Conservation (phyloP, 257 asterid genomes). For the Echium plantagineum region DNA sequence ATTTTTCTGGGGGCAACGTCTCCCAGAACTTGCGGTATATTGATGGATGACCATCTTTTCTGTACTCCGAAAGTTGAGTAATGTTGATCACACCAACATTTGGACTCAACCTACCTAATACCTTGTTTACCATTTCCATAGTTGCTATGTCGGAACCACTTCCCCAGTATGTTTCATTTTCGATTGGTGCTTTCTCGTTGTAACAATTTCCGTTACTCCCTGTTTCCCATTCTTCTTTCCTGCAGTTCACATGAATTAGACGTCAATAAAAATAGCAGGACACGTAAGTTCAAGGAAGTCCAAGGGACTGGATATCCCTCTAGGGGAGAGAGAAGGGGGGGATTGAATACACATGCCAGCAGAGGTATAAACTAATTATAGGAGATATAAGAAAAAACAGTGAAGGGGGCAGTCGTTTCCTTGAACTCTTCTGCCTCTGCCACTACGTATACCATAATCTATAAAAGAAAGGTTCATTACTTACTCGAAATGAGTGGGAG, state of each 20-base stretch:
- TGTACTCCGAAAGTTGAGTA: conserved; percentile 75
- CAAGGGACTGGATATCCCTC: neutral
- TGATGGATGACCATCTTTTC: conserved; percentile 90
- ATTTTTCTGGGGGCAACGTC: conserved; percentile 37
- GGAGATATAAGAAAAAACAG: neutral
- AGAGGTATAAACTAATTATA: too few relatives aligned
- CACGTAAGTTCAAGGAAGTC: too few relatives aligned
- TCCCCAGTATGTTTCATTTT: conserved; percentile 50
- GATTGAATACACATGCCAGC: neutral
- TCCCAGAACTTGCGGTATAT: conserved; percentile 95
- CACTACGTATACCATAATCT: too few relatives aligned
- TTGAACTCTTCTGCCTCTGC: too few relatives aligned
- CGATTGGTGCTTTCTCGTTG: conserved; percentile 57
- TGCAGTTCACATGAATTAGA: conserved; percentile 13
- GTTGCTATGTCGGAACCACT: conserved; percentile 64
- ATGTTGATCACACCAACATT: conserved; percentile 63
- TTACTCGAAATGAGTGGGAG: conserved; percentile 82
- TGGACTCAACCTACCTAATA: conserved; percentile 38
- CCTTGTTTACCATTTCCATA: conserved; percentile 60
- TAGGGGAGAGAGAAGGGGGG: too few relatives aligned
- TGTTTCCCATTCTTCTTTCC: conserved; percentile 68
- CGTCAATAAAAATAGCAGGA: neutral
- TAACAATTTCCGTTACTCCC: conserved; percentile 77
- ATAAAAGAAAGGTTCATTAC: conserved; percentile 5
- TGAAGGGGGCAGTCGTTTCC: neutral